Percentiles rank a stretch among this genome's conserved stretches.
Evolutionary conservation across 306 rosid genomes (phyloP).

Genomic region (Quercus alba): DNA sequence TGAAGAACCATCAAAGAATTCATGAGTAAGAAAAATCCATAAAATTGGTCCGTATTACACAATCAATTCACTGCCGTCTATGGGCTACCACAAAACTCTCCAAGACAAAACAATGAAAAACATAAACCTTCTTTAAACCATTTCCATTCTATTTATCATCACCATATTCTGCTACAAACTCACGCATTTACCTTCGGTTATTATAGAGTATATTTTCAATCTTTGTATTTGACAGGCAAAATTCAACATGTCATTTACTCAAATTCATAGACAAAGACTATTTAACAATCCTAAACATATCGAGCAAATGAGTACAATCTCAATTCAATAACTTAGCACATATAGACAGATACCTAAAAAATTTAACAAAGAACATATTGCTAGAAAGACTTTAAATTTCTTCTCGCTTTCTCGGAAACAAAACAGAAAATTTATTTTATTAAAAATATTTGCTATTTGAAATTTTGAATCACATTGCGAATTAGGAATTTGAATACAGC

Average conservation of each 20-base stretch:
- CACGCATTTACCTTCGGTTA: neutral
- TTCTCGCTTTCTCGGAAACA: neutral
- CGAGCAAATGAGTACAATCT: neutral
- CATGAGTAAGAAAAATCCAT: slow-evolving; percentile 1
- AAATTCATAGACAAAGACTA: neutral
- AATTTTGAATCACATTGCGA: slow-evolving; percentile 21
- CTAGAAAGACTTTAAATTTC: neutral
- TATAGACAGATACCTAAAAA: too few relatives aligned
- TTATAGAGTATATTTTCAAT: neutral
- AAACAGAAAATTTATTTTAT: neutral
- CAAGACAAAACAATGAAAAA: neutral
- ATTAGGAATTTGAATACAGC: neutral
- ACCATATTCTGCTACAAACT: neutral
- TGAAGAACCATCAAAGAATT: neutral
- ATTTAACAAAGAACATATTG: neutral
- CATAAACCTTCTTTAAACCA: neutral
- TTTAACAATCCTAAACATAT: neutral
- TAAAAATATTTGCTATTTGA: neutral
- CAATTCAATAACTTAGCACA: too few relatives aligned
- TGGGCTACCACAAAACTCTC: neutral
- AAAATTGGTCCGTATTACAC: neutral
- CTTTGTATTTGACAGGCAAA: neutral
- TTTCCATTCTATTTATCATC: neutral
- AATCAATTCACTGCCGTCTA: neutral
- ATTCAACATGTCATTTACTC: neutral